A percentile compares a stretch with the other conserved stretches of the same genome.
phyloP scores from a whole-genome alignment of 2,329 filamentous ascomycete genomes.

The Colletotrichum truncatum region DNA sequence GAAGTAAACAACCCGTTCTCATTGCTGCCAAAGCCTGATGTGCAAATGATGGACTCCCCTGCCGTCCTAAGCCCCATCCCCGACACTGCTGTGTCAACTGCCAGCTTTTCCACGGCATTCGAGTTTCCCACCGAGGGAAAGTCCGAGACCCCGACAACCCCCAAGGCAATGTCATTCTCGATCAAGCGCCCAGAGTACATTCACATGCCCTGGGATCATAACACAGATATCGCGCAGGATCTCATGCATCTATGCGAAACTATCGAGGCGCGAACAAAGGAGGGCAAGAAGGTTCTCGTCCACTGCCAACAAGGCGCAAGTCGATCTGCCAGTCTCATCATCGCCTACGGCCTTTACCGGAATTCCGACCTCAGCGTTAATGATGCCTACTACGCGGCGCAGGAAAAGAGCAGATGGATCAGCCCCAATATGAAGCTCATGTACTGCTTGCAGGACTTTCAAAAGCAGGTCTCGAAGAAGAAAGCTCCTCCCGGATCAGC shows the following conservation, averaged over 20 bases:
- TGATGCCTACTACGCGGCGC: conserved; percentile 83
- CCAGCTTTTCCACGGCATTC: conserved; percentile 69
- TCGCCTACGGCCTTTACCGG: conserved; percentile 85
- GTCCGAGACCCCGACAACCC: conserved; percentile 63
- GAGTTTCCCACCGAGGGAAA: conserved; percentile 57
- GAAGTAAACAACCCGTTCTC: conserved; percentile 83
- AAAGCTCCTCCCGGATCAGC: conserved; percentile 54
- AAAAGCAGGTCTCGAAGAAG: conserved; percentile 68
- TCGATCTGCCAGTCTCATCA: conserved; percentile 85
- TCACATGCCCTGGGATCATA: conserved; percentile 89
- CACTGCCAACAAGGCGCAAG: conserved; percentile 90
- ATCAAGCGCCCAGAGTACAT: conserved; percentile 79
- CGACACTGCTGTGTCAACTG: conserved; percentile 66
- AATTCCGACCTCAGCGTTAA: conserved; percentile 81
- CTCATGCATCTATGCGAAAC: conserved; percentile 78
- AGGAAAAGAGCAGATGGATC: conserved; percentile 86
- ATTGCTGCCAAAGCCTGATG: conserved; percentile 39
- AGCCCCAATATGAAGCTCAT: conserved; percentile 93
- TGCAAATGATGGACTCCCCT: conserved; percentile 40
- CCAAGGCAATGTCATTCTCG: conserved; percentile 57
- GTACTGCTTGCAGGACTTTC: conserved; percentile 88
- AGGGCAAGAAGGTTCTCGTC: conserved; percentile 81
- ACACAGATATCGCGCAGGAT: conserved; percentile 84
- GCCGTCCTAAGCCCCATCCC: conserved; percentile 56
- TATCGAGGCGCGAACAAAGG: conserved; percentile 76